phyloP scores from a whole-genome alignment of 257 asterid genomes.

The Fraxinus cuspidata region DNA sequence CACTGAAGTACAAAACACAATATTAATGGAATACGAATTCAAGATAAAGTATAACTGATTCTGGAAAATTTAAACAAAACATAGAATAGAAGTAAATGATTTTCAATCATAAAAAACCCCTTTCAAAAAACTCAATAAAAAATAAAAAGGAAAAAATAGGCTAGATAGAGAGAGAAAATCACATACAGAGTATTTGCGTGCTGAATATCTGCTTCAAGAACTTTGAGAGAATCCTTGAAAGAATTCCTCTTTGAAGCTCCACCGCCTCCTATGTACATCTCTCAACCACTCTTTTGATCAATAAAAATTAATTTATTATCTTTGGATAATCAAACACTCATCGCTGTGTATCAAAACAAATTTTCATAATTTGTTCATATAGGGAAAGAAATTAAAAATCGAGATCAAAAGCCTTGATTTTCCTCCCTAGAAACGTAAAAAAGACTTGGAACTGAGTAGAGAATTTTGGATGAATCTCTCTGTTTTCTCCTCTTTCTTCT shows the following conservation, averaged over 20 bases:
- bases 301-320: not conserved
- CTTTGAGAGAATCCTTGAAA: constrained; percentile 79
- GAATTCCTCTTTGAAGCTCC: constrained; percentile 69
- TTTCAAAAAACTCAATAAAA: not conserved
- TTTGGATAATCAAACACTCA: constrained; percentile 31
- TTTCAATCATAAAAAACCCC: not conserved
- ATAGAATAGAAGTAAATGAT: not conserved
- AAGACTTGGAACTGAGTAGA: constrained; percentile 21
- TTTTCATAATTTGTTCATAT: not conserved
- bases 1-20: not conserved
- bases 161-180: not conserved
- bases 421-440: constrained; percentile 6
- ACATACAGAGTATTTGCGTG: constrained; percentile 81
- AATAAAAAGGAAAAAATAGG: not conserved
- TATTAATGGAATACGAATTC: not conserved
- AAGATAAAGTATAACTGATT: not conserved
- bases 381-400: too few relatives aligned
- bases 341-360: not conserved
- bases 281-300: constrained; percentile 2
- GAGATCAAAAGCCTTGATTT: not conserved
- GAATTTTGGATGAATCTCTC: not conserved
- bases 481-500: not conserved
- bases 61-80: not conserved
- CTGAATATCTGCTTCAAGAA: constrained; percentile 87
- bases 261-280: constrained; percentile 45